A percentile compares a stretch with the other conserved stretches of the same genome.
Evolutionary conservation across 352 stramenopile genomes (phyloP).

Genomic region (Phytophthora tubulina): DNA sequence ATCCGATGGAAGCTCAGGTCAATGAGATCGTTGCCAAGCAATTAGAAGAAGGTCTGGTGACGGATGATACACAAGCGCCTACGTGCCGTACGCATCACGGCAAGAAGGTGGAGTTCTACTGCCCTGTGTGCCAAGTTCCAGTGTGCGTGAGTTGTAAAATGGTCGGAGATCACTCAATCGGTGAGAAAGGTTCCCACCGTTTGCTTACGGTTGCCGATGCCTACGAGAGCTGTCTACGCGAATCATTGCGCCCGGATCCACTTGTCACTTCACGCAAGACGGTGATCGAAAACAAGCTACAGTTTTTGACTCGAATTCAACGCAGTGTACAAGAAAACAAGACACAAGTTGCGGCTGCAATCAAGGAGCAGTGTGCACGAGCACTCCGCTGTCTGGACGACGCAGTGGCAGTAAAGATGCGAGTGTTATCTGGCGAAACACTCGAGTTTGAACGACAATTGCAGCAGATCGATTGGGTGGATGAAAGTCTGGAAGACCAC

Average conservation of each 20-base stretch:
- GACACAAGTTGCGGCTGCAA: constrained; percentile 53
- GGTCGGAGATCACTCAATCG: constrained; percentile 79
- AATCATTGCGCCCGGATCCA: constrained; percentile 71
- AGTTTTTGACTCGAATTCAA: constrained; percentile 48
- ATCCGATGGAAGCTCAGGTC: constrained; percentile 39
- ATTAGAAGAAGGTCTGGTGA: constrained; percentile 50
- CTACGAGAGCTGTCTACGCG: constrained; percentile 71
- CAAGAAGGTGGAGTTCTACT: constrained; percentile 86
- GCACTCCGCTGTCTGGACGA: constrained; percentile 59
- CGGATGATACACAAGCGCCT: constrained; percentile 37
- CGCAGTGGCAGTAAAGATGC: constrained; percentile 55
- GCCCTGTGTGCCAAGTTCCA: constrained; percentile 59
- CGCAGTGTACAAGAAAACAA: constrained; percentile 53
- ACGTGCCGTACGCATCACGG: constrained; percentile 53
- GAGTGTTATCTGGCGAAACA: constrained; percentile 61
- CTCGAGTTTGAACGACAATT: constrained; percentile 72
- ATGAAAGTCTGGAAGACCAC: constrained; percentile 64
- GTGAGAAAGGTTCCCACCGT: constrained; percentile 80
- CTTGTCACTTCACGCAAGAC: constrained; percentile 72
- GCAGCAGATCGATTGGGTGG: constrained; percentile 81
- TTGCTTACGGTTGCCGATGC: constrained; percentile 70
- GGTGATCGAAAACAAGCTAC: constrained; percentile 69
- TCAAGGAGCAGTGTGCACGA: constrained; percentile 61
- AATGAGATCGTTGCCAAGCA: constrained; percentile 54
- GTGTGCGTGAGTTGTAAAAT: constrained; percentile 89